Evolutionary conservation across 192 early-diverging fungal genomes (phyloP).

Genomic region (Rhizophagus sp.): DNA sequence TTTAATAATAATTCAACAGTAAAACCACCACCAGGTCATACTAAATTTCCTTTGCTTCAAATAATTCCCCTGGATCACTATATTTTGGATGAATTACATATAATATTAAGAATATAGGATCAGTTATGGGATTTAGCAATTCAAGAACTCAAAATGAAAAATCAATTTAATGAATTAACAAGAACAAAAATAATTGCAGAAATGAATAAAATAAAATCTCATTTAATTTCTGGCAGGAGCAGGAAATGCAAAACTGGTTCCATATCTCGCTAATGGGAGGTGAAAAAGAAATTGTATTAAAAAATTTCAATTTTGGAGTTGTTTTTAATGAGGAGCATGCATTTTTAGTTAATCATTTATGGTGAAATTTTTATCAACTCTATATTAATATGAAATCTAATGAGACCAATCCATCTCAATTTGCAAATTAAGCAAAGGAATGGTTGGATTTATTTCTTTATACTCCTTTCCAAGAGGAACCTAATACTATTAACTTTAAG

Average conservation of each 20-base stretch:
- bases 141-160: not conserved
- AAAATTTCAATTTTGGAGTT: too few relatives aligned
- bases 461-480: not conserved
- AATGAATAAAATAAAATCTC: too few relatives aligned
- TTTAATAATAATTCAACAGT: not conserved
- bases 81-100: too few relatives aligned
- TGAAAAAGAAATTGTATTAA: too few relatives aligned
- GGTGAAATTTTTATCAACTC: not conserved
- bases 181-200: too few relatives aligned
- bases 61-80: too few relatives aligned
- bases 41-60: too few relatives aligned
- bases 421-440: not conserved
- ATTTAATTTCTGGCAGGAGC: too few relatives aligned
- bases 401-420: not conserved
- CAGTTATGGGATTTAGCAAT: not conserved
- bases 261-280: too few relatives aligned
- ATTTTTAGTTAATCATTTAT: not conserved
- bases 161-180: not conserved
- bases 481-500: not conserved
- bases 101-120: not conserved
- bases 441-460: constrained; percentile 4
- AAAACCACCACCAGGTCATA: not conserved
- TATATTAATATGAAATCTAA: not conserved
- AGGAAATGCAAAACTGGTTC: too few relatives aligned
- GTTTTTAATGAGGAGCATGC: too few relatives aligned